Evolutionary conservation across 2,329 filamentous ascomycete genomes (phyloP).

Genomic region (Cladophialophora carrionii): DNA sequence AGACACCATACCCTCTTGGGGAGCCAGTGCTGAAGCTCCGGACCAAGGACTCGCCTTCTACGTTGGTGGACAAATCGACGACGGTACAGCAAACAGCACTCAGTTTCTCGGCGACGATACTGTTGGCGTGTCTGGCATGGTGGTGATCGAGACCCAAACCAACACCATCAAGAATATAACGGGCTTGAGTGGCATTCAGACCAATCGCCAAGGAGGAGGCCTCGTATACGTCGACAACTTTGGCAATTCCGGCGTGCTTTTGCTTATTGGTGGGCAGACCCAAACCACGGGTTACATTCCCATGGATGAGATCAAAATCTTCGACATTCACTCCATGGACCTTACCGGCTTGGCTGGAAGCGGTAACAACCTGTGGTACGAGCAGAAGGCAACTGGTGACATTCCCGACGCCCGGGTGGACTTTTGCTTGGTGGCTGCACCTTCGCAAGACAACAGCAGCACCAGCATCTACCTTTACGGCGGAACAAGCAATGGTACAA

Average conservation of each 20-base stretch:
- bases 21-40: slow-evolving; percentile 46
- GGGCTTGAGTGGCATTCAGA: slow-evolving; percentile 41
- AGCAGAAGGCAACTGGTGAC: slow-evolving; percentile 48
- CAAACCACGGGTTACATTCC: slow-evolving; percentile 37
- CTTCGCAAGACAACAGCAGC: slow-evolving; percentile 52
- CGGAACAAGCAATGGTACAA: slow-evolving; percentile 46
- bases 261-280: slow-evolving; percentile 47
- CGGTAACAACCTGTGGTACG: slow-evolving; percentile 48
- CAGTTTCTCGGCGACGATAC: slow-evolving; percentile 29
- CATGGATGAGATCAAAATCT: slow-evolving; percentile 47
- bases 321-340: slow-evolving; percentile 47
- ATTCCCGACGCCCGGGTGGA: slow-evolving; percentile 50
- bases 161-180: slow-evolving; percentile 47
- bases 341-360: slow-evolving; percentile 25
- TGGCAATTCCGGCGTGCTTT: slow-evolving; percentile 46
- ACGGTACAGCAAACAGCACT: slow-evolving; percentile 41
- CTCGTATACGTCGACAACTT: slow-evolving; percentile 46
- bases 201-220: slow-evolving; percentile 45
- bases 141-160: slow-evolving; percentile 46
- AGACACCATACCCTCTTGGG: slow-evolving; percentile 43
- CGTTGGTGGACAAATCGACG: slow-evolving; percentile 48
- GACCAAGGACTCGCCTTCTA: slow-evolving; percentile 47
- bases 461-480: slow-evolving; percentile 58
- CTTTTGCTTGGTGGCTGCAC: slow-evolving; percentile 49
- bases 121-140: slow-evolving; percentile 45